Percentiles rank a stretch among this genome's conserved stretches.
These are phyloP conservation scores for Aspergillus sclerotiicarbonarius DNA, from an alignment of 495 filamentous ascomycete genomes.

Conservation along the genomic window DNA sequence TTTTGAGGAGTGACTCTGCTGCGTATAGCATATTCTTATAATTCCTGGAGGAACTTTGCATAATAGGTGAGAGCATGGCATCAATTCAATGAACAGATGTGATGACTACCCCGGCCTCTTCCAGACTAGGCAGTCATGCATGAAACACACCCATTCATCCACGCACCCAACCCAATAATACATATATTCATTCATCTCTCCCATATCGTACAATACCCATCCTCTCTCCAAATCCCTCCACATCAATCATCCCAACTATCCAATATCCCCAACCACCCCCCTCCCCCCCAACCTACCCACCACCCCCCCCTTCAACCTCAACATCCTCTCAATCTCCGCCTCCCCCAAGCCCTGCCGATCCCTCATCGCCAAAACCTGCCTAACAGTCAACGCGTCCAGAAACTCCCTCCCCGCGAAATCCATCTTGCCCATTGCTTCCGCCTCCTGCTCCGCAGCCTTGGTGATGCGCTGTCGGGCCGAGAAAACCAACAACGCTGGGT, in stretches of 20 bases:
- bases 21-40: too few species aligned
- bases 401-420: constrained; percentile 50
- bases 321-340: constrained; percentile 56
- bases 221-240: background rate
- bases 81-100: too few species aligned
- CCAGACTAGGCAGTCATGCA: too few species aligned
- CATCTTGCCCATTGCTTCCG: constrained; percentile 40
- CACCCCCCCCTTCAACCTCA: constrained; percentile 58
- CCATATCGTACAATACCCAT: background rate
- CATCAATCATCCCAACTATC: background rate
- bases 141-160: too few species aligned
- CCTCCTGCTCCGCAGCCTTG: constrained; percentile 53
- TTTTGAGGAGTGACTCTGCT: too few species aligned
- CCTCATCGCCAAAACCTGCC: constrained; percentile 59
- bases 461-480: constrained; percentile 41
- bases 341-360: constrained; percentile 49
- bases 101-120: too few species aligned
- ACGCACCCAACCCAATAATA: background rate
- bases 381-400: constrained; percentile 59
- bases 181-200: background rate
- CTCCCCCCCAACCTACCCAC: constrained; percentile 52
- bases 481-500: constrained; percentile 53
- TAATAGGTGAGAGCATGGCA: too few species aligned
- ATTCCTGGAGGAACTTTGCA: too few species aligned
- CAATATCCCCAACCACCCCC: constrained; percentile 42